Base-by-base conservation (phyloP, 176 grass and related monocot species). In the Secale cereale region DNA sequence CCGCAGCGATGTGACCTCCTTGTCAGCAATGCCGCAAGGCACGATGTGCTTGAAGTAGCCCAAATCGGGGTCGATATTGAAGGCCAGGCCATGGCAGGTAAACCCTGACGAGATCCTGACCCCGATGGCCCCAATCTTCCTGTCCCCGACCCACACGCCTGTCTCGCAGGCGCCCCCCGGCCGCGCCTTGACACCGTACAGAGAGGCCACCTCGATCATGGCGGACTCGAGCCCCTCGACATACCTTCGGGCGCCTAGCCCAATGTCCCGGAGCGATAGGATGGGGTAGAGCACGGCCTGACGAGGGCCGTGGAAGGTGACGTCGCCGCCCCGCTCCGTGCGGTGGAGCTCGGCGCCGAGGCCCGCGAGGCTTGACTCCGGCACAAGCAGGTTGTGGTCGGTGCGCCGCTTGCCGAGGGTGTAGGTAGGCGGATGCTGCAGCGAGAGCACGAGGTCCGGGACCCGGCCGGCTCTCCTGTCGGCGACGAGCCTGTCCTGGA, bases 91-190 rank as follows among this genome's bases (percentile, higher is more conserved):
- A 84, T 99, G 97, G 61, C 80, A 94, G 26, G 97, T 99, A 36
- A 92, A 82, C 29, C 91, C 84, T 30, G 87, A 92, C 10, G 93
- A 96, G 86, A 99, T 96, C 74, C 93, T 93, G 78, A 99, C 91
- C 85, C 97, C 97, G 82, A 99, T 96, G 64, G 93, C 93, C 39
- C 93, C 97, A 73, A 96, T 92, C 88, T 99, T 99, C 81, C 97
- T 83, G 66, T 99, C 91, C 54, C 81, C 90, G 75, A 94, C 93
- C 93, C 93, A 96, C 62, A 99, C 91, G 40, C 91, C 97, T 40
- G 97, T 98, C 68, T 97, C 88, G 13, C 91, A 86, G 40, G 90
- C 73, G 57, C 67, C 85, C 2, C 93, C 91, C 1, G 91, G 69
- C 52, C 84, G 78, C 31, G 93, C 90, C 68, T 78, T n/a, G 17